phyloP scores from a whole-genome alignment of 306 rosid species.

The Quercus gilva region DNA sequence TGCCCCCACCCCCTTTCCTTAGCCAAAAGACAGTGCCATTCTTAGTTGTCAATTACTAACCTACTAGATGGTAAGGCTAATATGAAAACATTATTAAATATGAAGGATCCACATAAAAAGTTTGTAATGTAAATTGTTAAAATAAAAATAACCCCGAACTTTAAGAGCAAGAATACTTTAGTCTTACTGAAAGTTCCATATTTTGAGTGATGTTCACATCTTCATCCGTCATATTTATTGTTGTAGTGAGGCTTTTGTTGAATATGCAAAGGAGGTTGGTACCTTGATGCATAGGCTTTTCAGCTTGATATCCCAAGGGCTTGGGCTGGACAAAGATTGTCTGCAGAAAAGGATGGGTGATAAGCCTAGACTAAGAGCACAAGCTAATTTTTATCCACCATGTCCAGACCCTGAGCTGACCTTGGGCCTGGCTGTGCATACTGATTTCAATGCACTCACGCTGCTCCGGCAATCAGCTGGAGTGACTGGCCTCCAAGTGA shows the following conservation, averaged over 20 bases:
- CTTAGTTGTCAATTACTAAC: no score
- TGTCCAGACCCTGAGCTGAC: slow-evolving; percentile 40
- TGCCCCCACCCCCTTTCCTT: no score
- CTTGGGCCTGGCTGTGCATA: slow-evolving; percentile 31
- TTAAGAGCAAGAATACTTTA: no score
- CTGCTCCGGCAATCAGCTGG: slow-evolving; percentile 29
- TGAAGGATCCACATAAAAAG: no score
- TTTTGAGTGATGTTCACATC: not conserved
- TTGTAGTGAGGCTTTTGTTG: slow-evolving; percentile 38
- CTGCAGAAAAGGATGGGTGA: slow-evolving; percentile 32
- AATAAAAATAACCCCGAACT: no score
- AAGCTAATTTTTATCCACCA: slow-evolving; percentile 42
- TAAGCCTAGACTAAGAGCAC: slow-evolving; percentile 34
- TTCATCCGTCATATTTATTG: not conserved
- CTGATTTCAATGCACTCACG: slow-evolving; percentile 38
- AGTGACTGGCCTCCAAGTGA: slow-evolving; percentile 46
- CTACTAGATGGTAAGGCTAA: no score
- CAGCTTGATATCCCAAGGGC: slow-evolving; percentile 41
- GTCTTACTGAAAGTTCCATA: not conserved
- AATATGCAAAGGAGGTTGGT: slow-evolving; percentile 47
- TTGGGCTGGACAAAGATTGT: slow-evolving; percentile 39
- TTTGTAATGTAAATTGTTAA: no score
- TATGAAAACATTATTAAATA: no score
- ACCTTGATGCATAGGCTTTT: slow-evolving; percentile 33
- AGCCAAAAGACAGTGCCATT: no score